Evolutionary conservation across 768 basidiomycete genomes (phyloP), one percentile per base, ranked within the genome.

Genomic region (Phlegmacium glaucopus): DNA sequence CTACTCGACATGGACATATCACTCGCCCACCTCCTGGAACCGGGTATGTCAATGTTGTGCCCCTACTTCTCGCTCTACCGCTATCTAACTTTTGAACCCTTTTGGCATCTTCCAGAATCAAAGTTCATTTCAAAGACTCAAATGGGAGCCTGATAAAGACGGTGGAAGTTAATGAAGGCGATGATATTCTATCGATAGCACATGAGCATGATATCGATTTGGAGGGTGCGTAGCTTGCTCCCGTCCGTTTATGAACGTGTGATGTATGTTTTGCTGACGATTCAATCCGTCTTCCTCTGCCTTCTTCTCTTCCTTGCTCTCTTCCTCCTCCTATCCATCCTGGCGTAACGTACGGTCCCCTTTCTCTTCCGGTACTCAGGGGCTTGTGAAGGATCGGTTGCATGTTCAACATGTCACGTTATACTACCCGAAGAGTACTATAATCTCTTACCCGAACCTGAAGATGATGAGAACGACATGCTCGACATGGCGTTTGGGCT

Each of bases 391-490:
- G 89, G 92, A 34, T 95, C 93, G 1, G 80, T 96, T 40, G 95
- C 95, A 12, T 99, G 95, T 62, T 97, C 95, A 11, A 99, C 95
- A 16, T 99, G 95, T 64, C 95, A 99, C 64, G 81, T 98, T 47
- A 91, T 99, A 48, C 75, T 94, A 45, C 74, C 83, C 18, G 78
- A 78, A 16, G 84, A 93, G 59, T 75, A 84, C 50, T 97, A 94
- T 63, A 90, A 97, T 64, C 63, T 78, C 39, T 77, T 98, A 3
- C 87, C 90, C 1, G 95, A 98, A 60, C 94, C 95, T 4, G 89
- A 89, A 46, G 95, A 98, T 55, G 95, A 99, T 61, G 95, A 99
- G 70, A 99, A 97, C 59, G 94, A 93, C 58, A 94, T 94, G 92
- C 79, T 99, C 32, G 95, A 97, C 65, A 90, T 98, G 78, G 95